Conservation (phyloP, 257 asterid species). For the Linderniella brevidens region DNA sequence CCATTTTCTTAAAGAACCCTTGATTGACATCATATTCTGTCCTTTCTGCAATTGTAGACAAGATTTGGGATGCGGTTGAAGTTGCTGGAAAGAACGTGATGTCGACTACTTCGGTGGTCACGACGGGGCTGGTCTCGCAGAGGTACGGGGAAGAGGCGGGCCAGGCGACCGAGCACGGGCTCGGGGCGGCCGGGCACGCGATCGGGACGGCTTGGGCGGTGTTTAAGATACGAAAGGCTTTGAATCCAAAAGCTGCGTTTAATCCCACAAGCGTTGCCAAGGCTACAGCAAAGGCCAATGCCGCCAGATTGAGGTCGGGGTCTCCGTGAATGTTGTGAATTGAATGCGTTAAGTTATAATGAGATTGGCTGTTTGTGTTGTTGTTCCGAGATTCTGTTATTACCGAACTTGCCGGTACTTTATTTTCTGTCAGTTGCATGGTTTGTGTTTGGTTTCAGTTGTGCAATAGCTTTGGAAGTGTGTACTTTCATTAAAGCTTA, state of each 20-base stretch:
- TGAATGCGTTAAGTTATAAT: too few species aligned
- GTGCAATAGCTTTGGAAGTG: too few species aligned
- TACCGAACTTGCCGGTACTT: too few species aligned
- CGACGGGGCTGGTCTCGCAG: slow-evolving; percentile 75
- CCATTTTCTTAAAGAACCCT: too few species aligned
- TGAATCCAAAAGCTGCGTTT: slow-evolving; percentile 57
- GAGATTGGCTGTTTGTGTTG: too few species aligned
- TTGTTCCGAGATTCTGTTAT: too few species aligned
- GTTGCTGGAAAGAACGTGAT: slow-evolving; percentile 86
- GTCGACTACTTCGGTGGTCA: slow-evolving; percentile 72
- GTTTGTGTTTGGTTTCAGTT: too few species aligned
- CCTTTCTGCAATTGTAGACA: slow-evolving; percentile 22
- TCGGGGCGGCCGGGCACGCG: slow-evolving; percentile 84
- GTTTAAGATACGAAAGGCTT: slow-evolving; percentile 68
- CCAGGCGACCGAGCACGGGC: slow-evolving; percentile 64
- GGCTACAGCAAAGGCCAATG: slow-evolving; percentile 32
- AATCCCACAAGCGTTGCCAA: slow-evolving; percentile 45
- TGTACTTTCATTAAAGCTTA: too few species aligned
- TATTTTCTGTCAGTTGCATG: too few species aligned
- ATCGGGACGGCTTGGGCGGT: slow-evolving; percentile 89
- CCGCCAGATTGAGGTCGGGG: slow-evolving; percentile 7
- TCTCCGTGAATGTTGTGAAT: too few species aligned
- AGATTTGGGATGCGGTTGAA: slow-evolving; percentile 81
- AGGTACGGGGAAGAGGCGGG: slow-evolving; percentile 87
- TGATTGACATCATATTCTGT: too few species aligned